Base-by-base conservation (phyloP, 306 rosid species). In the Phaseolus lunatus region DNA sequence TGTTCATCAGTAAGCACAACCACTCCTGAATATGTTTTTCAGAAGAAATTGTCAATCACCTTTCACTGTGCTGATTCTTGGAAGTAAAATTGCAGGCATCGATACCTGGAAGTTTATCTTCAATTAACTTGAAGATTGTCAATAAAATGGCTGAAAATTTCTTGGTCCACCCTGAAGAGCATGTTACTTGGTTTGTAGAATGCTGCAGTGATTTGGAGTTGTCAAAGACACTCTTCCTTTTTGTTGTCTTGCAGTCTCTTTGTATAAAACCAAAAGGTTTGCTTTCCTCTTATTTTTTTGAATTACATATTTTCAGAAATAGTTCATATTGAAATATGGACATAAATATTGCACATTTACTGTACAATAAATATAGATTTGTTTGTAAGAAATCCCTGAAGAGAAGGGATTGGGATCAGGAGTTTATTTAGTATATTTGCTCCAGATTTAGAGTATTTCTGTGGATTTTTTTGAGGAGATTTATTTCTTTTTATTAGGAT, bases 171-270 rank as follows among this genome's bases (percentile, higher is more conserved):
- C 88, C 92, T 49, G 86, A 79, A 74, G 85, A 88, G 59, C 84
- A 74, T 67, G 73, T 87, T 50, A 79, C 82, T 53, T 92, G 92
- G 94, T 86, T 94, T 77, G 75, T 78, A 35, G 77, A 84, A 85
- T 73, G 78, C 72, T 85, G 89, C 76, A 70, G 85, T 78, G 88
- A 87, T 58, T 69, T 80, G 35, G 91, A 86, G 68, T 84, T 85
- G 74, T 92, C 93, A 12, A 92, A 90, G 85, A 85, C 90, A 13
- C 85, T 80, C 58, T 89, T 89, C 77, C 83, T 89, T 79, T 83
- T 92, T 52, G 84, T 92, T 78, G 71, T 90, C 76, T 48, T 92
- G 87, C 92, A 90, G 83, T 79, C 92, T 76, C 79, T 88, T 74
- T 9, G 78, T 70, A 71, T 77, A 59, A 75, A 59, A 35, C 84